Evolutionary conservation across 2,329 filamentous ascomycete genomes (phyloP).

Genomic region (Endothia cerciana): DNA sequence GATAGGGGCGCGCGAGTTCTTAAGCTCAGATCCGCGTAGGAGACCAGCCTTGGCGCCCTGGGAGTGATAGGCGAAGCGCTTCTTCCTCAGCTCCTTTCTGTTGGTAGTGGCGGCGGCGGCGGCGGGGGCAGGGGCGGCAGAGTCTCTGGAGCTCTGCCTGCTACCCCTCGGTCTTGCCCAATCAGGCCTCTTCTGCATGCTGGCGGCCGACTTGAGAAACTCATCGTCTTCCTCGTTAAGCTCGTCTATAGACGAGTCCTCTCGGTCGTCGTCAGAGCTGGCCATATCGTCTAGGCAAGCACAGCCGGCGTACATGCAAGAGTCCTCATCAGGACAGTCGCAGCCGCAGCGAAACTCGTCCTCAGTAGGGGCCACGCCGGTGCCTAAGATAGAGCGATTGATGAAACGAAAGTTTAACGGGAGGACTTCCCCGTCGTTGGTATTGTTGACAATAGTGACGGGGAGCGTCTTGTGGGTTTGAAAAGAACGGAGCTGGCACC

Average conservation of each 20-base stretch:
- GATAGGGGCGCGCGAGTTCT: conserved; percentile 62
- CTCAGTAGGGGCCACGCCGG: conserved; percentile 63
- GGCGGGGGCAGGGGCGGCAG: conserved; percentile 1
- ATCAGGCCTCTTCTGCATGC: conserved; percentile 25
- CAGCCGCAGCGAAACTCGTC: conserved; percentile 71
- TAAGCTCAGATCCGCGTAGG: conserved; percentile 55
- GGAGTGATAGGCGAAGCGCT: conserved; percentile 67
- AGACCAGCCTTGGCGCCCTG: conserved; percentile 56
- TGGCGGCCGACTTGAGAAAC: conserved; percentile 21
- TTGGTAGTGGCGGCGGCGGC: background rate
- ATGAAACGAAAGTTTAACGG: conserved; percentile 73
- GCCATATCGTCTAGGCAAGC: conserved; percentile 63
- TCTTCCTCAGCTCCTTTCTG: conserved; percentile 32
- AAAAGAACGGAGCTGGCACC: conserved; percentile 63
- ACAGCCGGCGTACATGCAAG: conserved; percentile 71
- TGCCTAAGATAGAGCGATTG: conserved; percentile 59
- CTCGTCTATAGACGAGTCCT: conserved; percentile 53
- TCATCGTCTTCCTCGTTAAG: conserved; percentile 42
- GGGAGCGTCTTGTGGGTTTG: conserved; percentile 52
- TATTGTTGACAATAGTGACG: conserved; percentile 67
- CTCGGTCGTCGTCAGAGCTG: conserved; percentile 60
- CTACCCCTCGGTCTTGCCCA: conserved; percentile 21
- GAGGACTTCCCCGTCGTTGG: conserved; percentile 55
- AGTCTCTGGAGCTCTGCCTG: conserved; percentile 17
- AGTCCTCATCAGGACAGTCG: conserved; percentile 61